Base-by-base conservation (phyloP, 2,329 filamentous ascomycete species). In the Fusarium piperis region DNA sequence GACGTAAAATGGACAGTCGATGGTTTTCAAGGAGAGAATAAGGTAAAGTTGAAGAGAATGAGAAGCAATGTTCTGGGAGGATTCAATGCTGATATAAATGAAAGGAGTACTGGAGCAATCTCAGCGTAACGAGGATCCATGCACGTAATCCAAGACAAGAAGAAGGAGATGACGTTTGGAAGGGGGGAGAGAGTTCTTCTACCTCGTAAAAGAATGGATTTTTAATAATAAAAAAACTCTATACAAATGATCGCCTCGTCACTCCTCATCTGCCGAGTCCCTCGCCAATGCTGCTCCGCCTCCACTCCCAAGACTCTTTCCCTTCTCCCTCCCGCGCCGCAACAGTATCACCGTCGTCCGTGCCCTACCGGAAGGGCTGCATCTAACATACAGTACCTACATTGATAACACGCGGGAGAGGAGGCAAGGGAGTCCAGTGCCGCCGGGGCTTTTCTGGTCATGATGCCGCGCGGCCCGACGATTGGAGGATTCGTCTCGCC, bases 261-360 rank as follows among this genome's bases (percentile, higher is more conserved):
- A 55, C 33, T 46, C 30, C 30, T 51, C 30, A 59, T 51, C 57
- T 59, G 57, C 57, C 57, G 51, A 59, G 57, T 51, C 39, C 57
- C 41, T 59, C 30, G 57, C 57, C 41, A 59, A 59, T 59, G 30
- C 57, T 48, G 57, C 57, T 59, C 41, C 23, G 57, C 57, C 57
- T 59, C 41, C 41, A 51, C 57, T 28, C 30, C 51, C 30, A 35
- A 53, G 30, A 53, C 32, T 7, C 10, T n/a, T 32, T 7, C 10
- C 8, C 3, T 4, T 3, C 26, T 10, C 18, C 23, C 48, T 35
- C 30, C 30, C 30, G 30, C 32, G 51, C 51, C 51, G 51, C 35
- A 10, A 28, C 30, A 20, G 39, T 28, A 46, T 46, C 56, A 23
- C 39, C 56, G 38, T 18, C 13, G 39, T 59, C 28, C 56, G 28